phyloP scores from a whole-genome alignment of 1,284 basidiomycete genomes.

The Pascua guehoae region DNA sequence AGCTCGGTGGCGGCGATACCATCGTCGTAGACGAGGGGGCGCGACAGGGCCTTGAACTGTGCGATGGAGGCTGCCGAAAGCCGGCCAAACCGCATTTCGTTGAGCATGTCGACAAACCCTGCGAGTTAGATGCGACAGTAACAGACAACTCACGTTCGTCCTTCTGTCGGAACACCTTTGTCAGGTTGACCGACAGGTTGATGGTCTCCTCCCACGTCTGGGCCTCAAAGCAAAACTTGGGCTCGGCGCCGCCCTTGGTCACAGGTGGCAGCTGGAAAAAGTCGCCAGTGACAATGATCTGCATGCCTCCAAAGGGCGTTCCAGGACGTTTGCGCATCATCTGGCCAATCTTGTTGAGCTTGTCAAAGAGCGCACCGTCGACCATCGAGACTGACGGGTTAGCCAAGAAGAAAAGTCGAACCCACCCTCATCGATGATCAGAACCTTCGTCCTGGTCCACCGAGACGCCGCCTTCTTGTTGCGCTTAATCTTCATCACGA shows the following conservation, averaged over 20 bases:
- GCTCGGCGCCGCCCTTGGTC: slow-evolving; percentile 53
- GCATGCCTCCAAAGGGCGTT: slow-evolving; percentile 90
- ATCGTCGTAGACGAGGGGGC: slow-evolving; percentile 59
- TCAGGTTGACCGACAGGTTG: slow-evolving; percentile 73
- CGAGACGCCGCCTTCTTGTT: slow-evolving; percentile 65
- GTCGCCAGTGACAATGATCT: slow-evolving; percentile 88
- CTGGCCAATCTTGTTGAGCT: slow-evolving; percentile 47
- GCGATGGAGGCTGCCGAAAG: slow-evolving; percentile 58
- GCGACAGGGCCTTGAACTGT: slow-evolving; percentile 61
- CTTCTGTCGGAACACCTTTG: slow-evolving; percentile 75
- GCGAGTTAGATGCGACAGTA: neutral
- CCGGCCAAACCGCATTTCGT: slow-evolving; percentile 81
- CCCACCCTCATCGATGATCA: slow-evolving; percentile 91
- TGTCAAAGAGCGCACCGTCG: slow-evolving; percentile 69
- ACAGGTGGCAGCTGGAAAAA: slow-evolving; percentile 98
- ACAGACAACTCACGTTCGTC: slow-evolving; percentile 50
- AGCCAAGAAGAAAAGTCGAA: neutral
- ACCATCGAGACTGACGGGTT: slow-evolving; percentile 83
- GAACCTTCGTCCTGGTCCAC: slow-evolving; percentile 71
- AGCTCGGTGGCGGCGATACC: slow-evolving; percentile 77
- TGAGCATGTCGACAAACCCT: slow-evolving; percentile 86
- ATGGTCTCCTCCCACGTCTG: slow-evolving; percentile 75
- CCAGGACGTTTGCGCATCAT: slow-evolving; percentile 56
- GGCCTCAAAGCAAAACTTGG: slow-evolving; percentile 84
- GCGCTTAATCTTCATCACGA: slow-evolving; percentile 66